These are phyloP conservation scores for Sclerotinia spermophila DNA, from an alignment of 2,329 filamentous ascomycete species.

Conservation along the genomic window DNA sequence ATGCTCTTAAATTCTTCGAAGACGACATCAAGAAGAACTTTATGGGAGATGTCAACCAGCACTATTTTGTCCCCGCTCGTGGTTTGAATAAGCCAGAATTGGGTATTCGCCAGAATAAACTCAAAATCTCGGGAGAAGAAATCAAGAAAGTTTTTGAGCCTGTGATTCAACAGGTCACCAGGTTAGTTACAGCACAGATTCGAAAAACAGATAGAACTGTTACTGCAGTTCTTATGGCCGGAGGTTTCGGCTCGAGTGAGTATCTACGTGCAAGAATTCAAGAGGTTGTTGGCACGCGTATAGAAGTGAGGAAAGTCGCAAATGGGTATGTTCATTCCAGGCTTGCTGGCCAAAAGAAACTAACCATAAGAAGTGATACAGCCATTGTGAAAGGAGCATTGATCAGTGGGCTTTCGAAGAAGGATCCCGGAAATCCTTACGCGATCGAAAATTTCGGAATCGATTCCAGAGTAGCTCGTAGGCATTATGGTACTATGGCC, in stretches of 20 bases:
- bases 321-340: background rate
- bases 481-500: background rate
- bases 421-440: background rate
- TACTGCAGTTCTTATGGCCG: conserved; percentile 2
- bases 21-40: conserved; percentile 9
- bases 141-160: conserved; percentile 4
- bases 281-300: background rate
- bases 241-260: conserved; percentile 8
- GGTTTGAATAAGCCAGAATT: background rate
- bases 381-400: background rate
- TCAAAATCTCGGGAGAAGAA: background rate
- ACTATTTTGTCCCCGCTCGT: background rate
- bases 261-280: conserved; percentile 6
- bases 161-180: background rate
- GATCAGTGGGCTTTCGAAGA: background rate
- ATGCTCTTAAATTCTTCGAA: conserved; percentile 2
- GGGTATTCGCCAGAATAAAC: background rate
- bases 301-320: background rate
- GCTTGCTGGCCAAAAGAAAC: background rate
- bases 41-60: background rate
- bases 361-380: background rate
- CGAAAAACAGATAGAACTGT: background rate
- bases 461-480: background rate
- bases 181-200: background rate
- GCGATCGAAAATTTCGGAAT: background rate